Evolutionary conservation across 768 basidiomycete species (phyloP), one percentile per base, ranked within the genome.

Genomic region (Collybia sp.): DNA sequence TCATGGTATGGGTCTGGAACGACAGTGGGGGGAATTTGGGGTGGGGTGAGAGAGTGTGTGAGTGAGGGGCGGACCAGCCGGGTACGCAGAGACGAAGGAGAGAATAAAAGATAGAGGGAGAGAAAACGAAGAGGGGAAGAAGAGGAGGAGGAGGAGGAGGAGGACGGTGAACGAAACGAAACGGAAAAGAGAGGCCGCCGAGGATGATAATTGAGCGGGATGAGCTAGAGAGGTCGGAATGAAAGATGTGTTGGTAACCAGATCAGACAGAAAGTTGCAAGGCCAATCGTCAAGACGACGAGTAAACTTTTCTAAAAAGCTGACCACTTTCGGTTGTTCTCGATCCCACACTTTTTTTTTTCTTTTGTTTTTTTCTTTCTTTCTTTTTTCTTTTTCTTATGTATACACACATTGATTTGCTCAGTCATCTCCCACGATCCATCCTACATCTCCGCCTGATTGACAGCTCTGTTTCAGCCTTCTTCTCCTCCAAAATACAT

Each of bases 401-500:
- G 30, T 36, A 25, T 43, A 46, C 44, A 50, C 37, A 39, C 39
- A 37, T 30, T 43, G 47, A 49, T 47, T 52, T 46, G 37, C 41
- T 39, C 25, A 41, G 32, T 12, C 35, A 33, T 33, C n/a, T n/a
- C 30, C 17, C 32, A 37, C 35, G 35, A 37, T 34, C 25, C 25
- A 3, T 25, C 30, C 38, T 45, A 4, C 37, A 35, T 16, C 33
- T 13, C 46, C 30, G 18, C 30, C 43, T 37, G 42, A 39, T 55
- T 18, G 13, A 37, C 35, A 44, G 41, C 50, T 48, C 44, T 44
- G 46, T 44, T 45, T 52, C 51, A 54, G 34, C 49, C 63, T 54
- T 62, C 62, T 50, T 60, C 51, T 42, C 66, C 65, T 47, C 73
- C 77, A 62, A 83, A 72, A 61, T 80, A 91, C 91, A 95, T 92